Base-by-base conservation (phyloP, 257 asterid genomes). In the Fraxinus quadrangulata region DNA sequence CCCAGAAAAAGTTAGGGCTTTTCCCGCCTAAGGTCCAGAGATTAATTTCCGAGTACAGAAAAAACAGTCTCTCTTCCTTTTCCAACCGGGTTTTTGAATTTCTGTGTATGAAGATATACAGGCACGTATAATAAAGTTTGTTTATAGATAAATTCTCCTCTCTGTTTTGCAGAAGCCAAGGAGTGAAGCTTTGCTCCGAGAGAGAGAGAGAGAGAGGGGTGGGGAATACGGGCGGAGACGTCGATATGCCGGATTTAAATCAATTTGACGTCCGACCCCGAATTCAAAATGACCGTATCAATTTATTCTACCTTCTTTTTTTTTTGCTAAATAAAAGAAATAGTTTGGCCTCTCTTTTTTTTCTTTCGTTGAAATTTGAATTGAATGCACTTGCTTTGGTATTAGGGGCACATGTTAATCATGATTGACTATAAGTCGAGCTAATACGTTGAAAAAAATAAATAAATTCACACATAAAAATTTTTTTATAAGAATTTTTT, bases 241-340 rank as follows among this genome's bases (percentile, higher is more conserved):
- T 63, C 9, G 1, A 63, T 24, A 63, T 75, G 83, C 84, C 81
- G 86, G 82, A 85, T 79, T 81, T 73, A 71, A 86, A 83, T 70
- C 72, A 9, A 47, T 69, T 87, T 83, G 80, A 77, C 81, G 87
- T 83, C 90, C 90, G 88, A 74, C 84, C 79, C 79, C 65, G 45
- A 87, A 74, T 82, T 84, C 78, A 83, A 81, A 61, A n/a, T 61
- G 21, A 67, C 66, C 80, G 74, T 36, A 36, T 36, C 40, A 6
- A 6, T 33, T 33, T 4, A 9, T n/a, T 39, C 8, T 6, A 37
- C 42, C 0, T 3, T 31, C 1, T 14, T 19, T 56, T 56, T n/a
- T n/a, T n/a, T 56, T 56, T n/a, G 24, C 26, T 56, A 56, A n/a
- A n/a, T 56, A 14, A 56, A 47, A 21, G 21, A 9, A 56, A 56